phyloP scores from a whole-genome alignment of 2,329 filamentous ascomycete species.

The Aureobasidium leucospermi region DNA sequence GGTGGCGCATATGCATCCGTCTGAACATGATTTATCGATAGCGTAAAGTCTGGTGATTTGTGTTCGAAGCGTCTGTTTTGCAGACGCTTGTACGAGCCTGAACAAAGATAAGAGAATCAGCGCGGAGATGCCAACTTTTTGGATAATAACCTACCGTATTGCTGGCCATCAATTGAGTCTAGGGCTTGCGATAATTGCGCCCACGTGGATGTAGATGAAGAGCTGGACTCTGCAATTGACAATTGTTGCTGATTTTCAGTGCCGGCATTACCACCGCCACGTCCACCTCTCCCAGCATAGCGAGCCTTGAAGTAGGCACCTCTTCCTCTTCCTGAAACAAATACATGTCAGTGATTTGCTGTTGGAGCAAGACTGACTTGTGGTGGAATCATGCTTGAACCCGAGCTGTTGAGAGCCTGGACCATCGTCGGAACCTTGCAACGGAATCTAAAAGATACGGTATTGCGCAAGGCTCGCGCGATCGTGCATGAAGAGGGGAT shows the following conservation, averaged over 20 bases:
- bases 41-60: conserved; percentile 20
- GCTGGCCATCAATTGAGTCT: conserved; percentile 22
- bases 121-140: not conserved
- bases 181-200: not conserved
- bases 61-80: conserved; percentile 22
- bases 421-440: conserved; percentile 7
- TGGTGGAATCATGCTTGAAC: not conserved
- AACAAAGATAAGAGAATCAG: not conserved
- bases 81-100: conserved; percentile 28
- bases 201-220: not conserved
- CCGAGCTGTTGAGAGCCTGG: conserved; percentile 9
- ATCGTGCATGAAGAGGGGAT: not conserved
- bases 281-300: conserved; percentile 19
- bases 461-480: conserved; percentile 4
- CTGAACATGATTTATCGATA: conserved; percentile 29
- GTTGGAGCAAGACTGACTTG: conserved; percentile 11
- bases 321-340: conserved; percentile 20
- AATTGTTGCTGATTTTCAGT: not conserved
- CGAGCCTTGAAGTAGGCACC: conserved; percentile 25
- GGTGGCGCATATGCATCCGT: conserved; percentile 29
- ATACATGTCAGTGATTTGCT: conserved; percentile 8
- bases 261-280: not conserved
- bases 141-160: conserved; percentile 22
- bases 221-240: not conserved
- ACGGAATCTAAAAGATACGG: not conserved